Evolutionary conservation across 2,329 filamentous ascomycete species (phyloP).

Genomic region (Aureobasidium sp.): DNA sequence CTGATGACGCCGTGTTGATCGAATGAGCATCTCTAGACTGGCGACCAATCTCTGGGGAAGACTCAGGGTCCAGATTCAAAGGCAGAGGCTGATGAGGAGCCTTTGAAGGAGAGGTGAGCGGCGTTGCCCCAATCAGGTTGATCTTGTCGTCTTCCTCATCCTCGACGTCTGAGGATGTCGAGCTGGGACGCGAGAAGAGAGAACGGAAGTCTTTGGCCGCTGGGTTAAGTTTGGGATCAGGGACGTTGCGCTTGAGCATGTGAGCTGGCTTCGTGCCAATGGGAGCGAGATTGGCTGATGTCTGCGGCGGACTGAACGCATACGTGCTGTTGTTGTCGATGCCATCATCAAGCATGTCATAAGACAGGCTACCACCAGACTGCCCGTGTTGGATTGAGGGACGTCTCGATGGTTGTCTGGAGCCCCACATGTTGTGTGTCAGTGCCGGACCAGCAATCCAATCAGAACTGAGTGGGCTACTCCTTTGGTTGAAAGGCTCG

Average conservation of each 20-base stretch:
- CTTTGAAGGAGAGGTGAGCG: constrained; percentile 6
- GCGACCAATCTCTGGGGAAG: constrained; percentile 28
- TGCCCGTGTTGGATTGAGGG: constrained; percentile 73
- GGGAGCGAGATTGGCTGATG: constrained; percentile 41
- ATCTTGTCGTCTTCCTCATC: constrained; percentile 22
- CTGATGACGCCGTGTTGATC: constrained; percentile 28
- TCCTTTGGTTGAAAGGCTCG: constrained; percentile 43
- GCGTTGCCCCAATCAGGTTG: constrained; percentile 5
- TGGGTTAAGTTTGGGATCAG: constrained; percentile 65
- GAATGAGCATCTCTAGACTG: constrained; percentile 36
- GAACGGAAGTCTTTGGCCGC: constrained; percentile 81
- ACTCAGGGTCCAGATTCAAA: constrained; percentile 21
- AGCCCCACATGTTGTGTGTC: constrained; percentile 30
- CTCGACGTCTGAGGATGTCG: constrained; percentile 22
- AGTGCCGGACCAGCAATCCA: constrained; percentile 36
- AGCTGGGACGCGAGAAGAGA: constrained; percentile 39
- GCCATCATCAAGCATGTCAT: constrained; percentile 45
- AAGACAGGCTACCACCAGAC: constrained; percentile 49
- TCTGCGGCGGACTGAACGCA: constrained; percentile 36
- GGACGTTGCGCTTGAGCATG: not conserved
- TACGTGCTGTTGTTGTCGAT: constrained; percentile 39
- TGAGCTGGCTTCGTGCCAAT: constrained; percentile 62
- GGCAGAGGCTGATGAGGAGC: constrained; percentile 14
- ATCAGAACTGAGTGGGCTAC: constrained; percentile 43
- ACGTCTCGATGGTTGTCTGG: constrained; percentile 67